Conservation (phyloP, 768 basidiomycete species). For the Hemileccinum rubropunctum region DNA sequence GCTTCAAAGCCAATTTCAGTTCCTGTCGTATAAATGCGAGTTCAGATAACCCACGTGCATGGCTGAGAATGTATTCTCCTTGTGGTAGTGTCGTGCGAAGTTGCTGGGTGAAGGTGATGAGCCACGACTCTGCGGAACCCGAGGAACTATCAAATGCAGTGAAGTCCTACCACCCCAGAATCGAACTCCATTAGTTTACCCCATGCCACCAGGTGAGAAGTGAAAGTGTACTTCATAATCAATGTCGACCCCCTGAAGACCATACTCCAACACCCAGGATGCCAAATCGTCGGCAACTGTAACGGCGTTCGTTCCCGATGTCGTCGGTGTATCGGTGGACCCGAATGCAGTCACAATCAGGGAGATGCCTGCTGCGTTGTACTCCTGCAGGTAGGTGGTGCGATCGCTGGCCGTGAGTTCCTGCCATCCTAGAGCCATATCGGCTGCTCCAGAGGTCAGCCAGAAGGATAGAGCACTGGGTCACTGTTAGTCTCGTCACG, state of each 20-base stretch:
- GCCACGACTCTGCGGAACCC: slow-evolving; percentile 35
- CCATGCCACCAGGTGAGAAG: background rate
- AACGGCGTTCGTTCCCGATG: slow-evolving; percentile 36
- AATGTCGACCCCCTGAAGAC: slow-evolving; percentile 49
- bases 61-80: slow-evolving; percentile 31
- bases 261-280: slow-evolving; percentile 42
- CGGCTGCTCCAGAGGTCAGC: slow-evolving; percentile 37
- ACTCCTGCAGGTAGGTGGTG: slow-evolving; percentile 41
- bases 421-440: slow-evolving; percentile 44
- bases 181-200: background rate
- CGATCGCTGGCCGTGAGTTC: slow-evolving; percentile 36
- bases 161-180: slow-evolving; percentile 23
- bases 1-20: slow-evolving; percentile 21
- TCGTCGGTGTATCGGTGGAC: slow-evolving; percentile 37
- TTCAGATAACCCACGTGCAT: slow-evolving; percentile 30
- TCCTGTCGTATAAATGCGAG: too few relatives aligned
- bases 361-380: slow-evolving; percentile 52
- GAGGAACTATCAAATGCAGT: slow-evolving; percentile 27
- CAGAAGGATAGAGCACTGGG: slow-evolving; percentile 39
- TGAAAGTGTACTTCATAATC: slow-evolving; percentile 41
- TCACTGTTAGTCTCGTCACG: background rate
- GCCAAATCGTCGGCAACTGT: slow-evolving; percentile 40
- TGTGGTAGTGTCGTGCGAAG: slow-evolving; percentile 30
- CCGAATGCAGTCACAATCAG: slow-evolving; percentile 56
- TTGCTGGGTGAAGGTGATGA: slow-evolving; percentile 28